Conservation (phyloP, 2,329 filamentous ascomycete species). For the Xylaria polymorpha region DNA sequence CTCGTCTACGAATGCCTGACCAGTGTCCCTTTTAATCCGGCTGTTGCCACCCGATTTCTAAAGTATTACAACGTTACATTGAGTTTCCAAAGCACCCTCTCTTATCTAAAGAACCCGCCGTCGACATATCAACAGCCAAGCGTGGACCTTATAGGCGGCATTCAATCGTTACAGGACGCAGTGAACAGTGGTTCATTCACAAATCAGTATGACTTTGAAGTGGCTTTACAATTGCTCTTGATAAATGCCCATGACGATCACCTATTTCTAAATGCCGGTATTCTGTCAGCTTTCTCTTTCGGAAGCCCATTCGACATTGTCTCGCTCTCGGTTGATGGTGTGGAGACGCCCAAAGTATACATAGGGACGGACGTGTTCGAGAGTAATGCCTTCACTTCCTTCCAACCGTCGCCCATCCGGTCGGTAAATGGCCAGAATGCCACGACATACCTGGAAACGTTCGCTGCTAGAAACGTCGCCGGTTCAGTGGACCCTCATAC, state of each 20-base stretch:
- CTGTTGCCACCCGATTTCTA: slow-evolving; percentile 57
- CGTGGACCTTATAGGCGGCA: slow-evolving; percentile 50
- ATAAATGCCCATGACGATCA: slow-evolving; percentile 53
- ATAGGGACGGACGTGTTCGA: slow-evolving; percentile 41
- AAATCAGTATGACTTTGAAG: slow-evolving; percentile 55
- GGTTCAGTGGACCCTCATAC: slow-evolving; percentile 55
- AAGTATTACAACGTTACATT: slow-evolving; percentile 58
- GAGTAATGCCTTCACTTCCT: slow-evolving; percentile 31
- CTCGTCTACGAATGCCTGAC: slow-evolving; percentile 56
- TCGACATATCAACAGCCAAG: slow-evolving; percentile 55
- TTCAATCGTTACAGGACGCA: slow-evolving; percentile 49
- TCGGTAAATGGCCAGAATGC: slow-evolving; percentile 50
- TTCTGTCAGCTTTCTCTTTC: slow-evolving; percentile 50
- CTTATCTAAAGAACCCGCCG: slow-evolving; percentile 55
- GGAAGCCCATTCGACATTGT: slow-evolving; percentile 47
- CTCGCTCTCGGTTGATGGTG: slow-evolving; percentile 50
- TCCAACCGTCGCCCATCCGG: slow-evolving; percentile 42
- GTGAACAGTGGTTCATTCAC: slow-evolving; percentile 49
- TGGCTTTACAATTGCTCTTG: slow-evolving; percentile 50
- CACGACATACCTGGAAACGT: slow-evolving; percentile 46
- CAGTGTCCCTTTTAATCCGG: slow-evolving; percentile 58
- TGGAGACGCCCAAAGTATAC: slow-evolving; percentile 51
- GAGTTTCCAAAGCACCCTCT: slow-evolving; percentile 57
- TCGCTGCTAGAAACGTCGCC: slow-evolving; percentile 50
- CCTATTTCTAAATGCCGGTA: slow-evolving; percentile 47